Conservation (phyloP, 768 basidiomycete species). For the Russula compacta region DNA sequence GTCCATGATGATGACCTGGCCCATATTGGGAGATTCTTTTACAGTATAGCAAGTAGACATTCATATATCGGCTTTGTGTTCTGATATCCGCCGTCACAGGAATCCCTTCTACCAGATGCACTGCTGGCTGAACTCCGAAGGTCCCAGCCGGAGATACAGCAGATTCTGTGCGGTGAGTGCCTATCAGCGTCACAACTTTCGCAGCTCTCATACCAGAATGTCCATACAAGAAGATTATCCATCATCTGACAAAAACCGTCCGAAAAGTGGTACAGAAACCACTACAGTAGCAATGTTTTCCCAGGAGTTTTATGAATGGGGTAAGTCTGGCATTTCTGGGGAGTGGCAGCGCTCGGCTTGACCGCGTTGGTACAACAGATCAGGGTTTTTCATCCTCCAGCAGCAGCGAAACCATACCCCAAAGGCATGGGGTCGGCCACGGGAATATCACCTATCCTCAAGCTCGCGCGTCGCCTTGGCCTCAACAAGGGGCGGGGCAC, state of each 20-base stretch:
- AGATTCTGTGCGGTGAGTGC: not conserved
- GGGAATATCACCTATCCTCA: not conserved
- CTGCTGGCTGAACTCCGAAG: not conserved
- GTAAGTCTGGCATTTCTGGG: not conserved
- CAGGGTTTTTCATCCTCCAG: no score
- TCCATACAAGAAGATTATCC: not conserved
- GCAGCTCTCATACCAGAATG: not conserved
- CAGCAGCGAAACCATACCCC: not conserved
- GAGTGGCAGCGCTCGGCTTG: no score
- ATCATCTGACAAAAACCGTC: not conserved
- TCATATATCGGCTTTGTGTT: no score
- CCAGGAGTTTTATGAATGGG: not conserved
- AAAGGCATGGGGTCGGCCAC: not conserved
- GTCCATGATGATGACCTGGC: constrained; percentile 1
- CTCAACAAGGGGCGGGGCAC: not conserved
- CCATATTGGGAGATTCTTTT: not conserved
- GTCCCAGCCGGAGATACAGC: not conserved
- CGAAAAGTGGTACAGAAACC: not conserved
- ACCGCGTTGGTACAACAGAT: no score
- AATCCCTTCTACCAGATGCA: not conserved
- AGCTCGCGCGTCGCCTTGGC: not conserved
- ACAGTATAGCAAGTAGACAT: not conserved
- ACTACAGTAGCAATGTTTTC: not conserved
- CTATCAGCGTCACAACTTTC: not conserved
- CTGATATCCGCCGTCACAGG: not conserved